These are phyloP conservation scores for Alternaria atra DNA, from an alignment of 2,329 filamentous ascomycete genomes.

Conservation along the genomic window DNA sequence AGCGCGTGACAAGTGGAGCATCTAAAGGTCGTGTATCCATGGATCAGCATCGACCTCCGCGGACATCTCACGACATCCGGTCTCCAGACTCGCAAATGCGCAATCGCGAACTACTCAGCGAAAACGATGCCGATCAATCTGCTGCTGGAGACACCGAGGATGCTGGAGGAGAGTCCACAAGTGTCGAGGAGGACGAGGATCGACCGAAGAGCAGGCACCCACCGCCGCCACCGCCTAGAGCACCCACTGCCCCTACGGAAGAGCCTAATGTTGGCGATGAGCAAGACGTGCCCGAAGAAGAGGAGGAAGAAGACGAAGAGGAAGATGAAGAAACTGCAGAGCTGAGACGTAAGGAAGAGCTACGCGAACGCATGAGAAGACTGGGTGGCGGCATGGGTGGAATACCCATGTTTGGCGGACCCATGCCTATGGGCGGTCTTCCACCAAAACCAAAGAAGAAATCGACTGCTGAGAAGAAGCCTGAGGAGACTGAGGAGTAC, in stretches of 20 bases:
- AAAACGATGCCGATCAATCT: conserved; percentile 73
- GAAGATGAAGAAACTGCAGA: conserved; percentile 91
- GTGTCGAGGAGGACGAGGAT: conserved; percentile 79
- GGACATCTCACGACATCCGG: conserved; percentile 50
- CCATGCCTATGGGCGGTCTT: conserved; percentile 67
- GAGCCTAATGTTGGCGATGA: conserved; percentile 60
- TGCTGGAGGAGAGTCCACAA: conserved; percentile 68
- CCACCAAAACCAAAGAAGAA: conserved; percentile 60
- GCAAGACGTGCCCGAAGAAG: conserved; percentile 60
- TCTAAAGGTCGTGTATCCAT: conserved; percentile 50
- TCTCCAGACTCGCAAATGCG: conserved; percentile 52
- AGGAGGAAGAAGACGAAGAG: conserved; percentile 76
- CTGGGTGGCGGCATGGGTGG: conserved; percentile 94
- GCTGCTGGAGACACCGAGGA: conserved; percentile 70
- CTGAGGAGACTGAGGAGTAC: conserved; percentile 48
- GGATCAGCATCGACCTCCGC: conserved; percentile 52
- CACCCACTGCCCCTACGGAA: conserved; percentile 53
- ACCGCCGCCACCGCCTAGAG: conserved; percentile 26
- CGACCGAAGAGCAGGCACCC: conserved; percentile 45
- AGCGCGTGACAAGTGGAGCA: conserved; percentile 48
- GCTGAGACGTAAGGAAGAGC: conserved; percentile 81
- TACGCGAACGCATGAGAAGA: conserved; percentile 95
- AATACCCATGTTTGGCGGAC: conserved; percentile 86
- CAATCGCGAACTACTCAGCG: conserved; percentile 65
- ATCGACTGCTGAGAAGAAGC: conserved; percentile 48